phyloP scores from a whole-genome alignment of 768 basidiomycete genomes.

The Xerocomellus dryophilus region DNA sequence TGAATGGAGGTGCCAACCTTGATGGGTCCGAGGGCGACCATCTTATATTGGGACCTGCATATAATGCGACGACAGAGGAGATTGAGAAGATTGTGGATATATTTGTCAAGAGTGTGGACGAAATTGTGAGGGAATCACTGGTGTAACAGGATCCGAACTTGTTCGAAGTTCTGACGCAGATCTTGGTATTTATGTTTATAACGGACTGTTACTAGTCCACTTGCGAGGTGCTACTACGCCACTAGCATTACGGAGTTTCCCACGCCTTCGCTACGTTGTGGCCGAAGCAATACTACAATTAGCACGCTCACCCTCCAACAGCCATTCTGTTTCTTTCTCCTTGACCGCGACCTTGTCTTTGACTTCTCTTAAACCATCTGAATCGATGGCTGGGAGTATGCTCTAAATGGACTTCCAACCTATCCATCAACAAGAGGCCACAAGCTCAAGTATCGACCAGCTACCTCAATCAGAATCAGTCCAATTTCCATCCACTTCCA shows the following conservation, averaged over 20 bases:
- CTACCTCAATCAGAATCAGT: constrained; percentile 40
- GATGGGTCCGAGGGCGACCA: constrained; percentile 74
- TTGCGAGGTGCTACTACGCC: neutral
- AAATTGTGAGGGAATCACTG: constrained; percentile 46
- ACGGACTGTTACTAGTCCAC: too few relatives aligned
- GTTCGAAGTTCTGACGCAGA: neutral
- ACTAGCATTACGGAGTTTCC: constrained; percentile 22
- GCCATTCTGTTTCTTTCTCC: constrained; percentile 23
- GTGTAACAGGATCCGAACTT: constrained; percentile 5
- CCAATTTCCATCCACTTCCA: constrained; percentile 36
- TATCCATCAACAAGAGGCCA: constrained; percentile 67
- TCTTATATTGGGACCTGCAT: constrained; percentile 74
- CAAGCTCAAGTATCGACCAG: constrained; percentile 51
- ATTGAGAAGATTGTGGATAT: constrained; percentile 64
- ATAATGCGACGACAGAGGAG: constrained; percentile 69
- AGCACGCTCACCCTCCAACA: constrained; percentile 19
- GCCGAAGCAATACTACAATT: constrained; percentile 23
- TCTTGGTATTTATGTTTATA: neutral
- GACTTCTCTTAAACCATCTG: constrained; percentile 19
- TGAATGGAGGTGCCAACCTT: constrained; percentile 64
- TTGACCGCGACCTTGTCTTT: constrained; percentile 25
- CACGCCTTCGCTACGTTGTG: constrained; percentile 29
- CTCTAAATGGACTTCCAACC: constrained; percentile 92
- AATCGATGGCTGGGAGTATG: constrained; percentile 85
- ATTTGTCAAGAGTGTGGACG: constrained; percentile 65